A percentile compares a stretch with the other conserved stretches of the same genome.
phyloP scores from a whole-genome alignment of 306 rosid species.

The Amphicarpaea edgeworthii region DNA sequence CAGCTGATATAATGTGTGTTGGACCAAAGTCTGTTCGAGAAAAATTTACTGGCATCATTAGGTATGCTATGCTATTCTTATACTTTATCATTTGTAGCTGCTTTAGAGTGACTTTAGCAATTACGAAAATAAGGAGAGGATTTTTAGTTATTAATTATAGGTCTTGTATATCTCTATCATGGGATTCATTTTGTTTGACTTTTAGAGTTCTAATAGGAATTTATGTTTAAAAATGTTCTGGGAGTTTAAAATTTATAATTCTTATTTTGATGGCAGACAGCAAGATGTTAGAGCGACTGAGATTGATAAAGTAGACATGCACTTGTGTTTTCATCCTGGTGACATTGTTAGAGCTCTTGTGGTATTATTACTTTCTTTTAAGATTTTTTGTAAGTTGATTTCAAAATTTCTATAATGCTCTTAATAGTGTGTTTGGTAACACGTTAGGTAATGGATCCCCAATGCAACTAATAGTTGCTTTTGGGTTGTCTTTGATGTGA shows the following conservation, averaged over 20 bases:
- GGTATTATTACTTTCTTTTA: conserved; percentile 59
- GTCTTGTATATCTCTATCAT: neutral
- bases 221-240: conserved; percentile 6
- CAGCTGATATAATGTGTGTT: conserved; percentile 90
- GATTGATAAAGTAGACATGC: conserved; percentile 97
- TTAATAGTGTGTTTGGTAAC: too few species aligned
- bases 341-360: conserved; percentile 85
- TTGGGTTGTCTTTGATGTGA: too few species aligned
- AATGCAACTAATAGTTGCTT: too few species aligned
- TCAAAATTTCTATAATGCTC: neutral
- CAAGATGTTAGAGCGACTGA: conserved; percentile 97
- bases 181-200: conserved; percentile 16
- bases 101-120: too few species aligned
- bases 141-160: too few species aligned
- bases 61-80: conserved; percentile 59
- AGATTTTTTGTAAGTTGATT: conserved; percentile 15
- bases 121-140: too few species aligned
- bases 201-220: conserved; percentile 8
- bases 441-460: too few species aligned
- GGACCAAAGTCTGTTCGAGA: conserved; percentile 80
- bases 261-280: conserved; percentile 68
- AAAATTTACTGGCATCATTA: conserved; percentile 79
- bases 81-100: neutral
- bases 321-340: conserved; percentile 73
- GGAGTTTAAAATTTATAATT: conserved; percentile 10